Percentiles rank a stretch among this genome's conserved stretches.
Evolutionary conservation across 2,329 filamentous ascomycete species (phyloP).

Genomic region (Colletotrichum sidae): DNA sequence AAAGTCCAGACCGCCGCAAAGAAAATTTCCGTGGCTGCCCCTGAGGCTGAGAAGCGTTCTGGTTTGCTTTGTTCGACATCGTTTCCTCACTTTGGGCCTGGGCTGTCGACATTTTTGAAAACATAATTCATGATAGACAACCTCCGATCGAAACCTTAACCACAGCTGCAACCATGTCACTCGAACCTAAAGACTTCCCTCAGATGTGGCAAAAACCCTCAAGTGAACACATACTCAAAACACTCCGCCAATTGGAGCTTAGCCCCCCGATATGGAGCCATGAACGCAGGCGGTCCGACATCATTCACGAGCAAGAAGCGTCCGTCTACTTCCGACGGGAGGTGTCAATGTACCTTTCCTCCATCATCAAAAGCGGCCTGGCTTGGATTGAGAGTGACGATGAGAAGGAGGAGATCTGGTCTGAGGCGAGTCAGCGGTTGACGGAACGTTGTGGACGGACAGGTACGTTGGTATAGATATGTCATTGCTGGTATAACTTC

Average conservation of each 20-base stretch:
- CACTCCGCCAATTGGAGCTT: conserved; percentile 74
- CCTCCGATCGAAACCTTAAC: conserved; percentile 24
- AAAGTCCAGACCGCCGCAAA: conserved; percentile 32
- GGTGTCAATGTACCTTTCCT: conserved; percentile 74
- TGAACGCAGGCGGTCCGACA: conserved; percentile 54
- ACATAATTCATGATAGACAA: conserved; percentile 15
- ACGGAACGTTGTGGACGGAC: conserved; percentile 87
- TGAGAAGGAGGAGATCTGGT: conserved; percentile 78
- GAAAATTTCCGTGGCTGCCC: conserved; percentile 25
- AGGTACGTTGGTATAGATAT: conserved; percentile 54
- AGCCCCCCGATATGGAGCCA: conserved; percentile 77
- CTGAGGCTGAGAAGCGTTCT: background rate
- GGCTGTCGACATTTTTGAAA: background rate
- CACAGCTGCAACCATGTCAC: conserved; percentile 42
- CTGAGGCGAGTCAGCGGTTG: conserved; percentile 81
- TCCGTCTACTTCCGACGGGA: conserved; percentile 58
- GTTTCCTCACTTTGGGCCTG: background rate
- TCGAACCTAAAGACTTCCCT: conserved; percentile 73
- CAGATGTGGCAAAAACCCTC: conserved; percentile 83
- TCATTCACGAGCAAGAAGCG: conserved; percentile 55
- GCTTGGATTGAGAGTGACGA: conserved; percentile 77
- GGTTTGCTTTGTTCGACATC: conserved; percentile 7
- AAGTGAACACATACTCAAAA: conserved; percentile 70
- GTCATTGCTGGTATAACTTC: background rate
- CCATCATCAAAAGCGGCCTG: conserved; percentile 75